phyloP scores from a whole-genome alignment of 345 rosid species.

The Reutealis trisperma region DNA sequence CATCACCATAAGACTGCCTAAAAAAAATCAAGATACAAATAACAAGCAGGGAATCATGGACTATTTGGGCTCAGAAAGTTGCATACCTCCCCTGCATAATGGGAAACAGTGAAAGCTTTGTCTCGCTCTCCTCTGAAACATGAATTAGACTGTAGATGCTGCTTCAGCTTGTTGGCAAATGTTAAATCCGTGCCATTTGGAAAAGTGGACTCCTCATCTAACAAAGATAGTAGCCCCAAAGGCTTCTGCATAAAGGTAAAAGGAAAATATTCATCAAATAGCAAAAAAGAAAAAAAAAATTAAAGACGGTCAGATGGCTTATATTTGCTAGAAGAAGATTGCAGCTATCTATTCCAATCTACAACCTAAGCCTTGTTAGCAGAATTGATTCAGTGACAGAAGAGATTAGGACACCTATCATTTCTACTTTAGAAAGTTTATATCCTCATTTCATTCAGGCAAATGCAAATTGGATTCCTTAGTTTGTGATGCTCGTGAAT shows the following conservation, averaged over 20 bases:
- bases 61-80: constrained; percentile 1
- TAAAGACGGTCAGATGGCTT: no score
- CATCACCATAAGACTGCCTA: background rate
- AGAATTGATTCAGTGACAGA: no score
- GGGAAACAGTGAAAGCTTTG: constrained; percentile 77
- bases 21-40: background rate
- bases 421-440: no score
- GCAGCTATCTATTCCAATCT: no score
- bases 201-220: constrained; percentile 96
- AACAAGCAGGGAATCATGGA: background rate
- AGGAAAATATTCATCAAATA: background rate
- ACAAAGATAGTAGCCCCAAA: constrained; percentile 79
- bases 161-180: constrained; percentile 91
- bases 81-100: constrained; percentile 96
- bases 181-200: constrained; percentile 97
- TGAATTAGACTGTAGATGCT: constrained; percentile 70
- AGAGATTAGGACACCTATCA: no score
- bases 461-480: no score
- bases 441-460: no score
- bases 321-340: no score
- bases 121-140: constrained; percentile 83
- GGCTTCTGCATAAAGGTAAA: constrained; percentile 70
- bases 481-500: no score
- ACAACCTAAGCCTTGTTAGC: no score
- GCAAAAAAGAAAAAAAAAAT: background rate